Conservation (phyloP, 768 basidiomycete genomes). For the Leccinellum luteum region DNA sequence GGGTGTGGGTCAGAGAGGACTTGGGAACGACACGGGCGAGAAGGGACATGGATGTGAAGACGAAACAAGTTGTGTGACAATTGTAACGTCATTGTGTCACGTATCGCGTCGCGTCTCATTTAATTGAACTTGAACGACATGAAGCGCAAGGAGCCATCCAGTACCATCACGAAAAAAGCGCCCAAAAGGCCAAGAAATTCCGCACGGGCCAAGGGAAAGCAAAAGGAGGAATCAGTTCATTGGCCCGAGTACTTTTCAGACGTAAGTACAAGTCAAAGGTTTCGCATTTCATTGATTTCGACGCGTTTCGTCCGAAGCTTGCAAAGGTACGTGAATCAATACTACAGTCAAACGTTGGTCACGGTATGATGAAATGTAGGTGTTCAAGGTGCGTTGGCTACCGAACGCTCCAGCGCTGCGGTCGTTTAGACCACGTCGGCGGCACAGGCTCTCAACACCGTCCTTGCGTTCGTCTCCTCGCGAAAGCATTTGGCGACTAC, state of each 20-base stretch:
- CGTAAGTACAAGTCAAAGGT: slow-evolving; percentile 25
- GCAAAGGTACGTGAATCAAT: slow-evolving; percentile 48
- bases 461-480: slow-evolving; percentile 82
- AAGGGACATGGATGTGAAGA: slow-evolving; percentile 12
- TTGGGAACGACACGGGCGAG: slow-evolving; percentile 39
- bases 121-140: slow-evolving; percentile 7
- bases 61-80: slow-evolving; percentile 4
- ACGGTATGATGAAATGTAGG: slow-evolving; percentile 23
- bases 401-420: background rate
- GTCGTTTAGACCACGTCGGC: background rate
- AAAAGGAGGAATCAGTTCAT: slow-evolving; percentile 10
- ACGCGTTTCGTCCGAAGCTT: slow-evolving; percentile 36
- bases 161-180: background rate
- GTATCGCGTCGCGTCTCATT: slow-evolving; percentile 22
- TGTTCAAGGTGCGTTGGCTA: slow-evolving; percentile 39
- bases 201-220: slow-evolving; percentile 15
- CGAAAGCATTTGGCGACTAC: slow-evolving; percentile 79
- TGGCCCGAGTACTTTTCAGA: slow-evolving; percentile 69
- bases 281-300: background rate
- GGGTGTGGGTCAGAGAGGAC: slow-evolving; percentile 21
- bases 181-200: slow-evolving; percentile 20
- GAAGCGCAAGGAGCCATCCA: slow-evolving; percentile 13
- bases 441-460: slow-evolving; percentile 78
- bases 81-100: slow-evolving; percentile 12
- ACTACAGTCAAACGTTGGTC: background rate